Conservation (phyloP, 495 filamentous ascomycete genomes). For the Neohortaea acidophila region DNA sequence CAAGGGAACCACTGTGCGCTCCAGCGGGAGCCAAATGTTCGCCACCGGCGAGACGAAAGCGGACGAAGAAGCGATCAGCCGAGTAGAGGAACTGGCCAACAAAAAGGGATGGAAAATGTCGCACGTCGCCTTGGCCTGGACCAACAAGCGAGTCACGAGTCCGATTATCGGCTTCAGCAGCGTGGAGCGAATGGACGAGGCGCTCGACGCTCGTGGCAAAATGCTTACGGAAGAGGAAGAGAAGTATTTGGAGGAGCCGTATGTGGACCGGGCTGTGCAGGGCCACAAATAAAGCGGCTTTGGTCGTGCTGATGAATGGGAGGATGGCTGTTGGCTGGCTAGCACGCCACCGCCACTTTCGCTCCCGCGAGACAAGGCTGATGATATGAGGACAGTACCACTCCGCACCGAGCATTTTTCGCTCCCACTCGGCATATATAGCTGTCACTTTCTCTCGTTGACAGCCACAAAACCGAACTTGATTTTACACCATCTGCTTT, state of each 20-base stretch:
- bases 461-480: too few species aligned
- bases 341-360: too few species aligned
- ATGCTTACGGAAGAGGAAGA: slow-evolving; percentile 21
- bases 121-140: slow-evolving; percentile 12
- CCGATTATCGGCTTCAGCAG: slow-evolving; percentile 28
- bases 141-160: slow-evolving; percentile 6
- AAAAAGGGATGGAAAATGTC: slow-evolving; percentile 10
- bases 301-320: slow-evolving; percentile 2
- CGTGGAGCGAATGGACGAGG: slow-evolving; percentile 22
- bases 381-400: too few species aligned
- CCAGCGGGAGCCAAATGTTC: slow-evolving; percentile 17
- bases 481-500: too few species aligned
- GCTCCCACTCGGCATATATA: too few species aligned
- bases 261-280: slow-evolving; percentile 15
- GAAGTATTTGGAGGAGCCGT: slow-evolving; percentile 25
- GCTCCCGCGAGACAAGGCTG: too few species aligned
- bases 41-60: slow-evolving; percentile 18
- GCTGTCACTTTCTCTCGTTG: too few species aligned
- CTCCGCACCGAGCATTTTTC: too few species aligned
- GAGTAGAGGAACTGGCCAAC: slow-evolving; percentile 15
- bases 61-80: slow-evolving; percentile 13
- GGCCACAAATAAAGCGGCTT: too few species aligned
- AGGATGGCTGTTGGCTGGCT: too few species aligned
- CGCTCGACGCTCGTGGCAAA: slow-evolving; percentile 16
- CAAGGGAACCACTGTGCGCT: slow-evolving; percentile 10